phyloP scores from a whole-genome alignment of 1,139 yeast genomes.

The Sugiyamaella pinicola region DNA sequence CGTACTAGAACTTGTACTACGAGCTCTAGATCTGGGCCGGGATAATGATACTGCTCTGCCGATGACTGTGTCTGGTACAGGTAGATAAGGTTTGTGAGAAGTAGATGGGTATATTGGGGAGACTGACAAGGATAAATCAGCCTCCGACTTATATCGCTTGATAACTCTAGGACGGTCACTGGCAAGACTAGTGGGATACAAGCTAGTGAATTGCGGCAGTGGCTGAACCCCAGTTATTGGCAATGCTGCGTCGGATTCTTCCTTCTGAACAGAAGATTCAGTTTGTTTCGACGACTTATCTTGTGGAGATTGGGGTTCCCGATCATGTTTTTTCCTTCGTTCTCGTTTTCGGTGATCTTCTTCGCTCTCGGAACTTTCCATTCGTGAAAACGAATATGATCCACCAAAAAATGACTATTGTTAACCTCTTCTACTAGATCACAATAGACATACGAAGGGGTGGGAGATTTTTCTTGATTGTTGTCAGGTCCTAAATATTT shows the following conservation, averaged over 20 bases:
- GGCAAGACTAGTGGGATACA: background rate
- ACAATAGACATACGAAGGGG: background rate
- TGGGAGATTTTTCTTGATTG: no score
- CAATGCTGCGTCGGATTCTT: background rate
- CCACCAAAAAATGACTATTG: background rate
- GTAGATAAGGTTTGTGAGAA: background rate
- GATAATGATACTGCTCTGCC: conserved; percentile 16
- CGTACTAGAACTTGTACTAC: conserved; percentile 6
- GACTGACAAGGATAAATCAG: conserved; percentile 8
- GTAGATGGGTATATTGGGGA: conserved; percentile 1
- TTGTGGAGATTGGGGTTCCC: background rate
- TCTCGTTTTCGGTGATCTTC: conserved; percentile 12
- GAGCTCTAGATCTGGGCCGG: background rate
- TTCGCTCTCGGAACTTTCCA: conserved; percentile 16
- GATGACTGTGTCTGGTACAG: background rate
- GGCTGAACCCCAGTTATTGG: background rate
- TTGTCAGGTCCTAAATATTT: no score
- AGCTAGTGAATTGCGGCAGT: background rate
- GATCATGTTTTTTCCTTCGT: conserved; percentile 16
- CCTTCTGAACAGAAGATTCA: background rate
- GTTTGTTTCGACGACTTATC: background rate
- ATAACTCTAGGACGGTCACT: background rate
- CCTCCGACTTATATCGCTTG: conserved; percentile 18
- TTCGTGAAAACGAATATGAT: conserved; percentile 7
- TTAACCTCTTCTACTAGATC: background rate